phyloP scores from a whole-genome alignment of 306 rosid genomes.

The Vigna trinervia region DNA sequence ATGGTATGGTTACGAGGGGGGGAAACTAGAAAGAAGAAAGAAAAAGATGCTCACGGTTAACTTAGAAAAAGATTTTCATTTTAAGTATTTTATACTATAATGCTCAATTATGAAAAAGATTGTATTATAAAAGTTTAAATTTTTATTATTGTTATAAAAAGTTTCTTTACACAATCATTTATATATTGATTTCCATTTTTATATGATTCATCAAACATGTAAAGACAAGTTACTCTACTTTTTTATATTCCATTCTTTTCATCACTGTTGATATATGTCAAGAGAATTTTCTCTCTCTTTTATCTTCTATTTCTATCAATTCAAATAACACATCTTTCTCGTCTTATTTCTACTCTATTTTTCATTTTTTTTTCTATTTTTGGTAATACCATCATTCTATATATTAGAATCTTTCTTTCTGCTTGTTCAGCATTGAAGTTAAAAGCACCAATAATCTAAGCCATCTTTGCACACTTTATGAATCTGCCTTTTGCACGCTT shows the following conservation, averaged over 20 bases:
- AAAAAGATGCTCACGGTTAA: background rate
- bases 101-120: background rate
- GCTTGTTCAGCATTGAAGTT: background rate
- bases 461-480: conserved; percentile 45
- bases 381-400: conserved; percentile 1
- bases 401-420: conserved; percentile 41
- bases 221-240: background rate
- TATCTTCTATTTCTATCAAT: conserved; percentile 4
- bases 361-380: background rate
- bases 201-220: background rate
- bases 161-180: background rate
- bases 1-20: background rate
- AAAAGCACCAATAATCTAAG: conserved; percentile 37
- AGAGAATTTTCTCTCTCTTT: background rate
- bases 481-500: conserved; percentile 55
- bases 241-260: background rate
- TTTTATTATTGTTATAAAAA: background rate
- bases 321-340: background rate
- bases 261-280: background rate
- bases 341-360: background rate
- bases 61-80: background rate
- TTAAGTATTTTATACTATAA: background rate
- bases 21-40: background rate
- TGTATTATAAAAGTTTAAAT: background rate
- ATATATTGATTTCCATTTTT: background rate